These are phyloP conservation scores for Amylocystis lapponica DNA, from an alignment of 768 basidiomycete species.

Conservation along the genomic window DNA sequence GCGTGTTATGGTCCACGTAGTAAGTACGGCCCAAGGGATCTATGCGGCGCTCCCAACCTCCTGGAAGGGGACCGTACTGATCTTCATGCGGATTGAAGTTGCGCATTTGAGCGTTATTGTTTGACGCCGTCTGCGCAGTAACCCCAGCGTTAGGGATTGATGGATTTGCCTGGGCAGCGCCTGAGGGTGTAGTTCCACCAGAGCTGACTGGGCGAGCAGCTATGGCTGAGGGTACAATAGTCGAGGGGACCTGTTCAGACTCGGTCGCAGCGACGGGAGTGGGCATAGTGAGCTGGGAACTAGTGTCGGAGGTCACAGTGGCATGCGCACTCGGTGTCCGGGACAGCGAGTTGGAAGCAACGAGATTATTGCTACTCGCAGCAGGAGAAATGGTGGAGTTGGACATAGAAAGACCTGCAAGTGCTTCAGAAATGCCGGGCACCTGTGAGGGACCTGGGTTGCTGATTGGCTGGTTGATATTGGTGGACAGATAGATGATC, in stretches of 20 bases:
- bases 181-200: constrained; percentile 16
- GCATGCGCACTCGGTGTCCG: constrained; percentile 66
- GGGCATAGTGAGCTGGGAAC: constrained; percentile 36
- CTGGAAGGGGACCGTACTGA: constrained; percentile 85
- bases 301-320: constrained; percentile 36
- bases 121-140: constrained; percentile 33
- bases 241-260: constrained; percentile 11
- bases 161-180: constrained; percentile 15
- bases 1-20: constrained; percentile 98
- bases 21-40: constrained; percentile 95
- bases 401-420: constrained; percentile 57
- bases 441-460: constrained; percentile 79
- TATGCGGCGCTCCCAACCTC: constrained; percentile 94
- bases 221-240: constrained; percentile 16
- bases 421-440: constrained; percentile 48
- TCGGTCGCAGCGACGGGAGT: constrained; percentile 21
- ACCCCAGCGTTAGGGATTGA: constrained; percentile 26
- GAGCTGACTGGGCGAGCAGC: constrained; percentile 33
- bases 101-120: constrained; percentile 41
- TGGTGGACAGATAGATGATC: constrained; percentile 93
- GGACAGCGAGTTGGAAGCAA: constrained; percentile 41
- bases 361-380: constrained; percentile 30
- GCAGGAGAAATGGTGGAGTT: constrained; percentile 54
- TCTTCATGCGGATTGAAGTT: constrained; percentile 96
- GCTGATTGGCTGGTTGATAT: constrained; percentile 75